phyloP scores from a whole-genome alignment of 2,329 filamentous ascomycete genomes.

The Talaromyces sp. region DNA sequence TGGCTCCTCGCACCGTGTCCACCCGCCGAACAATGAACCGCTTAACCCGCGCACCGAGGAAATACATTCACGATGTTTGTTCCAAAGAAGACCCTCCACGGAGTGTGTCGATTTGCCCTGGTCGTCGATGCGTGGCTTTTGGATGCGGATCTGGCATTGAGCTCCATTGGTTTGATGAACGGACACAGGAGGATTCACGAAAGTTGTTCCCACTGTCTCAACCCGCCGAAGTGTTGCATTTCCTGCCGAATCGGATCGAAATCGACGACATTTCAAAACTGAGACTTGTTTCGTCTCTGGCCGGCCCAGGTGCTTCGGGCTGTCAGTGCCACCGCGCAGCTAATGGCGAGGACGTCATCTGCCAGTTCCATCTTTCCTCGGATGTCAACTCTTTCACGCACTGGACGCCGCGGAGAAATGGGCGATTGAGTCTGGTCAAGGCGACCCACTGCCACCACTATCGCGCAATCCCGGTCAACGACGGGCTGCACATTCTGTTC shows the following conservation, averaged over 20 bases:
- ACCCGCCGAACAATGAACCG: slow-evolving; percentile 19
- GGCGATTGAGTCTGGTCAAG: slow-evolving; percentile 29
- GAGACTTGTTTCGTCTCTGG: slow-evolving; percentile 57
- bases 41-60: slow-evolving; percentile 27
- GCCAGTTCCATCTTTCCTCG: slow-evolving; percentile 24
- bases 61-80: slow-evolving; percentile 50
- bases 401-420: slow-evolving; percentile 15
- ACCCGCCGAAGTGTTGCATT: slow-evolving; percentile 45
- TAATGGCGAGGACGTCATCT: slow-evolving; percentile 17
- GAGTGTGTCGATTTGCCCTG: slow-evolving; percentile 61
- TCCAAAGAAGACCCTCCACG: slow-evolving; percentile 57
- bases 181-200: slow-evolving; percentile 33
- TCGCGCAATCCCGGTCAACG: slow-evolving; percentile 58
- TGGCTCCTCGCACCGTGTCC: slow-evolving; percentile 13
- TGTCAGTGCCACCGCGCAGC: slow-evolving; percentile 23
- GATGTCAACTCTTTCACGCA: slow-evolving; percentile 23
- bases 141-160: slow-evolving; percentile 59
- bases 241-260: slow-evolving; percentile 50
- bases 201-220: slow-evolving; percentile 37
- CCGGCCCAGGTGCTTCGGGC: slow-evolving; percentile 31
- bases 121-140: slow-evolving; percentile 59
- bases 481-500: slow-evolving; percentile 60
- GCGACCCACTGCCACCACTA: slow-evolving; percentile 53
- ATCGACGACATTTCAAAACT: slow-evolving; percentile 52
- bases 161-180: slow-evolving; percentile 53